These are phyloP conservation scores for Neurospora pannonica DNA, from an alignment of 495 filamentous ascomycete genomes.

Conservation along the genomic window DNA sequence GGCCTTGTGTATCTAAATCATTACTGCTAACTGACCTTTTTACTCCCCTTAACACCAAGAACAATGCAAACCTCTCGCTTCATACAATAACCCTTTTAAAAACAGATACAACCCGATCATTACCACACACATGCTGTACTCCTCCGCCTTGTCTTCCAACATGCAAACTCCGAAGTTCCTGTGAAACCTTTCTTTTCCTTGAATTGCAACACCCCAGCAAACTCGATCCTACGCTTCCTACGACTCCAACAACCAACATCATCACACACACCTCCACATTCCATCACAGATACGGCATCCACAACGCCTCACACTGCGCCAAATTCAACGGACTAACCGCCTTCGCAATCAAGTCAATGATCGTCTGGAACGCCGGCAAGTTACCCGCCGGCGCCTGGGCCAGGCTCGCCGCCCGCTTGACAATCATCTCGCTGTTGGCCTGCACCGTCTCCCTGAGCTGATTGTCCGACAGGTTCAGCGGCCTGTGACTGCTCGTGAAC, in stretches of 20 bases:
- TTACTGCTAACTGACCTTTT: background rate
- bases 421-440: constrained; percentile 78
- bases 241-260: background rate
- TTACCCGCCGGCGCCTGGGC: constrained; percentile 55
- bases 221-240: background rate
- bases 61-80: background rate
- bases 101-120: background rate
- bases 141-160: background rate
- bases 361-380: constrained; percentile 90
- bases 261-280: background rate
- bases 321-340: constrained; percentile 82
- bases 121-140: background rate
- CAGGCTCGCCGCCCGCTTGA: constrained; percentile 76
- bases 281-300: constrained; percentile 87
- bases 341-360: constrained; percentile 79
- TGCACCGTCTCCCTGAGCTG: constrained; percentile 81
- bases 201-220: background rate
- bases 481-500: constrained; percentile 74
- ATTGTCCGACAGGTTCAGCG: constrained; percentile 46
- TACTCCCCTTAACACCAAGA: background rate
- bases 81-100: background rate
- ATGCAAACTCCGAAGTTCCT: background rate
- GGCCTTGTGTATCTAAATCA: background rate
- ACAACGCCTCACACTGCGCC: constrained; percentile 77
- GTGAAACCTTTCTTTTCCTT: background rate